A percentile compares a stretch with the other conserved stretches of the same genome.
Conservation (phyloP, 1,284 basidiomycete species). For the Sporisorium exsertum region DNA sequence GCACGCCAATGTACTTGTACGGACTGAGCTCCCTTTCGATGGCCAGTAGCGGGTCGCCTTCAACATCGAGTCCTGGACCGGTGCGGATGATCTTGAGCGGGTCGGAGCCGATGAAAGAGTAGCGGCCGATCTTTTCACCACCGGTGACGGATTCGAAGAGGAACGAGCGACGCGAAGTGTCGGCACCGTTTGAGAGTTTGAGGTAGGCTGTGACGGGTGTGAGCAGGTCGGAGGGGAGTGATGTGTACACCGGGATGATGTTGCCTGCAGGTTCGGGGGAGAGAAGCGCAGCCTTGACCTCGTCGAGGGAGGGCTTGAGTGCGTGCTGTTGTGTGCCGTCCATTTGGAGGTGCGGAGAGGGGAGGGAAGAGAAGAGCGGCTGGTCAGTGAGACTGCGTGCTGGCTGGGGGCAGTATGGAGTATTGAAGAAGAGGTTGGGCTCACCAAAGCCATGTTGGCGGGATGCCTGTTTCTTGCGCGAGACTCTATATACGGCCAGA, state of each 20-base stretch:
- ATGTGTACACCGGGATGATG: conserved; percentile 90
- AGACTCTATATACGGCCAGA: conserved; percentile 10
- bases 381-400: conserved; percentile 4
- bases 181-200: conserved; percentile 88
- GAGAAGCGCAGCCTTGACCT: conserved; percentile 60
- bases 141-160: conserved; percentile 76
- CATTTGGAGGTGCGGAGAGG: conserved; percentile 7
- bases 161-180: conserved; percentile 71
- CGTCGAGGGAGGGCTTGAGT: conserved; percentile 57
- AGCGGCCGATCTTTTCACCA: conserved; percentile 90
- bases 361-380: no score
- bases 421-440: background rate
- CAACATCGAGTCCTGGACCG: conserved; percentile 83
- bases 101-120: conserved; percentile 95
- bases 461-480: conserved; percentile 7
- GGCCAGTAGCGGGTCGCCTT: conserved; percentile 86
- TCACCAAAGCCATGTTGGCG: conserved; percentile 44
- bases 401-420: no score
- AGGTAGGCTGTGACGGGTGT: conserved; percentile 98
- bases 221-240: conserved; percentile 92
- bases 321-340: conserved; percentile 24
- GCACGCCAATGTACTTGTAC: conserved; percentile 90
- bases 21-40: conserved; percentile 87
- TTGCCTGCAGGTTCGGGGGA: conserved; percentile 74
- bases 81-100: conserved; percentile 91